A percentile compares a stretch with the other conserved stretches of the same genome.
phyloP scores from a whole-genome alignment of 805 yeast species.

The Brettanomyces custersianus region DNA sequence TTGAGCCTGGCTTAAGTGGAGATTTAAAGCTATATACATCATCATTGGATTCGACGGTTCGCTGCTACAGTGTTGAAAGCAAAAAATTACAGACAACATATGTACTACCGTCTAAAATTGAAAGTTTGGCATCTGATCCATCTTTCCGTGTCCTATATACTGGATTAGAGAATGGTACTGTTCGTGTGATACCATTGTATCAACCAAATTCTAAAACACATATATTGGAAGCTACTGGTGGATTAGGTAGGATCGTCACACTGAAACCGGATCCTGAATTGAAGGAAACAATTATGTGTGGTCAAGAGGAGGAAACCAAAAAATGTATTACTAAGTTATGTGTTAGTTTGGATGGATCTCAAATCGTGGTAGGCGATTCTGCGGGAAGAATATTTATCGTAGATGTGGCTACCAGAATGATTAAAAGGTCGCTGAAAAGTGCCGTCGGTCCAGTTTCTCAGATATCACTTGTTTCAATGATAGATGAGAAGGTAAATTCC shows the following conservation, averaged over 20 bases:
- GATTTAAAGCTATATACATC: slow-evolving; percentile 61
- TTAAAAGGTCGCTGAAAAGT: slow-evolving; percentile 43
- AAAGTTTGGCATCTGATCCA: slow-evolving; percentile 60
- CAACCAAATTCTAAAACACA: slow-evolving; percentile 25
- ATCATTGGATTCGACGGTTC: slow-evolving; percentile 66
- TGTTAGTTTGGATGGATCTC: slow-evolving; percentile 68
- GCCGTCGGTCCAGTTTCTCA: slow-evolving; percentile 20
- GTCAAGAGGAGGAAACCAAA: slow-evolving; percentile 25
- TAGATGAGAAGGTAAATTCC: slow-evolving; percentile 9
- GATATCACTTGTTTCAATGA: slow-evolving; percentile 14
- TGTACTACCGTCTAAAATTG: slow-evolving; percentile 52
- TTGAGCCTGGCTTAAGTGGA: slow-evolving; percentile 39
- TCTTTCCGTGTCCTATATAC: slow-evolving; percentile 67
- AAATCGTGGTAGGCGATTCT: slow-evolving; percentile 63
- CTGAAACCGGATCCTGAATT: slow-evolving; percentile 42
- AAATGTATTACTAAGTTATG: slow-evolving; percentile 42
- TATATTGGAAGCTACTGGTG: slow-evolving; percentile 51
- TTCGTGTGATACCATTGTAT: slow-evolving; percentile 48
- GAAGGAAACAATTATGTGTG: slow-evolving; percentile 44
- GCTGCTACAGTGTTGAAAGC: slow-evolving; percentile 52
- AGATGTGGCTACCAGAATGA: slow-evolving; percentile 66
- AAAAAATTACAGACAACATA: slow-evolving; percentile 55
- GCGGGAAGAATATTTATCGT: slow-evolving; percentile 59
- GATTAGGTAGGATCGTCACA: slow-evolving; percentile 41
- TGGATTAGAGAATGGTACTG: slow-evolving; percentile 57